Percentiles rank a stretch among this genome's conserved stretches.
phyloP scores from a whole-genome alignment of 2,329 filamentous ascomycete species.

The Falciphora oryzae region DNA sequence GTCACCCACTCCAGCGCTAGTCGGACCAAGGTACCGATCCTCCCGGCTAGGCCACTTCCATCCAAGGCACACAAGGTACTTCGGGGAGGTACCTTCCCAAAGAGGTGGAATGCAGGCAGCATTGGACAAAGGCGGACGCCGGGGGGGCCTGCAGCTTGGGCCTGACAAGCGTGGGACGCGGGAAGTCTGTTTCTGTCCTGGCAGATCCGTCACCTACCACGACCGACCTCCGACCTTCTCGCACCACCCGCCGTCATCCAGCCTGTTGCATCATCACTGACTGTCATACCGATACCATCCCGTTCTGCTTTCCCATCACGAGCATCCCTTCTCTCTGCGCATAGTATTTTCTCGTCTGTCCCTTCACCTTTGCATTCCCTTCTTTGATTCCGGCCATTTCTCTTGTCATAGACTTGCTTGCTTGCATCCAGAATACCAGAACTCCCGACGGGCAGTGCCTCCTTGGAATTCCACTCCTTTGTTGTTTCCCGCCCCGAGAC shows the following conservation, averaged over 20 bases:
- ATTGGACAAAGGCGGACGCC: not conserved
- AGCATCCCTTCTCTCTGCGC: not conserved
- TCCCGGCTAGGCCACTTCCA: not conserved
- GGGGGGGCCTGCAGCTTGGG: not conserved
- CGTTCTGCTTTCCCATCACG: not conserved
- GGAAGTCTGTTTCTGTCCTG: constrained; percentile 1
- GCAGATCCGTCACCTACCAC: not conserved
- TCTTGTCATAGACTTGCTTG: constrained; percentile 13
- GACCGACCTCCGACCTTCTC: not conserved
- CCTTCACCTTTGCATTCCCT: constrained; percentile 8
- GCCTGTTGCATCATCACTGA: constrained; percentile 1
- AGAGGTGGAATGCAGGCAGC: not conserved
- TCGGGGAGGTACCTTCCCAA: not conserved
- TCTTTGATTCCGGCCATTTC: constrained; percentile 8
- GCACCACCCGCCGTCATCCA: not conserved
- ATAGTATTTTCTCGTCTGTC: not conserved
- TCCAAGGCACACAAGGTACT: not conserved
- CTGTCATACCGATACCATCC: not conserved
- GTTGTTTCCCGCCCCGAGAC: constrained; percentile 12
- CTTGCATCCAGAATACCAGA: constrained; percentile 5
- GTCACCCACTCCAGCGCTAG: not conserved
- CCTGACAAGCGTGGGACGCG: no score
- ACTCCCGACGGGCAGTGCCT: constrained; percentile 12
- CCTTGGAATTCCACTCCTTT: constrained; percentile 18
- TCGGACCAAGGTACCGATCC: not conserved